Conservation (phyloP, 805 yeast species). For the Henningerozyma blattae region DNA sequence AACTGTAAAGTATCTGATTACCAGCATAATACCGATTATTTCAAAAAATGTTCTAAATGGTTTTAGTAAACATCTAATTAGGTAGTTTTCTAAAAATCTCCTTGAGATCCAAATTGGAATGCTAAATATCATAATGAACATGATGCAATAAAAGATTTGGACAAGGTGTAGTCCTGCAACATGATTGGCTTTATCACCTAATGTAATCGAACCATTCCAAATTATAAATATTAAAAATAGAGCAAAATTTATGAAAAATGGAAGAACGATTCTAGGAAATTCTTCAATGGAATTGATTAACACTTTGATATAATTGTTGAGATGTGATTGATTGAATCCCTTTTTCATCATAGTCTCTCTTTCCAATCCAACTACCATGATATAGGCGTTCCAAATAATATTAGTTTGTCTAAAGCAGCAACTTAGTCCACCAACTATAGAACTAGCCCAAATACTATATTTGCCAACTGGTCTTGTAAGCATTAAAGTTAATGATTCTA, state of each 20-base stretch:
- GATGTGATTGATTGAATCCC: slow-evolving; percentile 26
- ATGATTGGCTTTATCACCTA: slow-evolving; percentile 90
- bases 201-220: slow-evolving; percentile 71
- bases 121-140: slow-evolving; percentile 53
- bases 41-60: slow-evolving; percentile 23
- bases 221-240: slow-evolving; percentile 47
- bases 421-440: slow-evolving; percentile 47
- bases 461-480: slow-evolving; percentile 28
- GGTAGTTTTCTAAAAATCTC: slow-evolving; percentile 30
- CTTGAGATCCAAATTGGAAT: slow-evolving; percentile 61
- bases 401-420: slow-evolving; percentile 83
- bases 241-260: slow-evolving; percentile 40
- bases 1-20: slow-evolving; percentile 50
- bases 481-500: slow-evolving; percentile 41
- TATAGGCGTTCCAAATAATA: slow-evolving; percentile 69
- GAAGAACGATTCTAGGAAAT: slow-evolving; percentile 27
- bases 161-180: slow-evolving; percentile 56
- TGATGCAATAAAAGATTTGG: slow-evolving; percentile 68
- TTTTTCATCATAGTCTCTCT: slow-evolving; percentile 31
- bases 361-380: slow-evolving; percentile 44
- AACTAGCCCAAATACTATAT: slow-evolving; percentile 32
- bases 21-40: slow-evolving; percentile 28
- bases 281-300: slow-evolving; percentile 27
- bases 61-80: slow-evolving; percentile 15
- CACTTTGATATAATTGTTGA: slow-evolving; percentile 30